Evolutionary conservation across 305 asterid genomes (phyloP), one percentile per base, ranked within the genome.

Genomic region (Andrographis paniculata): DNA sequence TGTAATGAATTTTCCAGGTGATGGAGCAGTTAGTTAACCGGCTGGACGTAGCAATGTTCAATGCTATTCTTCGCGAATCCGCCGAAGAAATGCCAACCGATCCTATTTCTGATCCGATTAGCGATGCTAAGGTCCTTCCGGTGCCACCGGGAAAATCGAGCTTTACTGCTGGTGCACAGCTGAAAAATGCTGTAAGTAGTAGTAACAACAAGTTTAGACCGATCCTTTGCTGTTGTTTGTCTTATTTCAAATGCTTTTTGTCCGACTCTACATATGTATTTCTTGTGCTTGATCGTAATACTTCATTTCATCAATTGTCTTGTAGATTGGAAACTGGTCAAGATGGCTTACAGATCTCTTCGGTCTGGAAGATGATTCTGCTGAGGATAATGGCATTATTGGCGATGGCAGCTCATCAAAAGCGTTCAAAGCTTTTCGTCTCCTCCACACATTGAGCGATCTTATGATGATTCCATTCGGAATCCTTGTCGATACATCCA

Each of bases 401-500:
- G 66, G 62, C 11, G 67, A 67, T 53, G 72, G 68, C 22, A 66
- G 65, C 50, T 63, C 50, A 50, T 67, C 67, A 1, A 64, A 67
- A 59, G 57, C 80, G 30, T 72, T 75, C 75, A 87, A 74, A 72
- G 76, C 99, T 46, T 92, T 92, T 47, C 71, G 75, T 46, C 85
- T 87, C 59, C 94, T 92, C 62, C 89, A 84, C 38, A 76, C 93
- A 9, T 64, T 87, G 62, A 92, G 99, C 58, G 94, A 84, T 58
- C 78, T 92, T 45, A 87, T 92, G 99, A 92, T 84, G 99, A 78
- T 87, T 44, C 99, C 99, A 13, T 73, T 77, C 37, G 93, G 78
- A 72, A 81, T 84, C 91, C 93, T 92, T 44, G 80, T 84, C 6
- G 95, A 92, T 74, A 58, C 77, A 52, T 49, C 84, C 40, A 65